A percentile compares a stretch with the other conserved stretches of the same genome.
Evolutionary conservation across 2,329 filamentous ascomycete species (phyloP).

Genomic region (Apiospora koreana): DNA sequence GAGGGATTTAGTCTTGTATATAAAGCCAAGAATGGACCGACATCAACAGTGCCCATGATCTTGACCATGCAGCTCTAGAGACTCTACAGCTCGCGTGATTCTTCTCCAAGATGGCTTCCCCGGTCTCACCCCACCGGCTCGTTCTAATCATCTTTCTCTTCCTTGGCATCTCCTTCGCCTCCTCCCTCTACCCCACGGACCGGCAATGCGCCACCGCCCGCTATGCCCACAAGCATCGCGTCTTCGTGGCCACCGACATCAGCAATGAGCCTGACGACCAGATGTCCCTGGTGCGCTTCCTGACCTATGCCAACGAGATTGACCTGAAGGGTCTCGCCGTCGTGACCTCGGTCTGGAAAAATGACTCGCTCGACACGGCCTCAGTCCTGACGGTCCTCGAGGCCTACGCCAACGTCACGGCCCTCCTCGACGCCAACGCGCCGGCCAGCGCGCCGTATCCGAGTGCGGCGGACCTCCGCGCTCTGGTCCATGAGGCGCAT

Average conservation of each 20-base stretch:
- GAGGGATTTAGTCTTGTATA: not conserved
- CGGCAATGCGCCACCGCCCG: slow-evolving; percentile 10
- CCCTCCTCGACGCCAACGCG: slow-evolving; percentile 44
- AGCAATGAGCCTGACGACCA: slow-evolving; percentile 40
- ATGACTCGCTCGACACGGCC: slow-evolving; percentile 30
- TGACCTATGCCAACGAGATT: slow-evolving; percentile 40
- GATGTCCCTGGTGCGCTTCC: slow-evolving; percentile 35
- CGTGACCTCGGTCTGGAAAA: slow-evolving; percentile 39
- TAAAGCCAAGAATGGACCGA: not conserved
- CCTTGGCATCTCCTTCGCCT: not conserved
- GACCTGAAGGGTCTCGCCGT: slow-evolving; percentile 37
- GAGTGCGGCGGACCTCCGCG: slow-evolving; percentile 28
- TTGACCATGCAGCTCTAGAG: not conserved
- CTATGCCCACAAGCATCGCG: slow-evolving; percentile 23
- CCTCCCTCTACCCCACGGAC: not conserved
- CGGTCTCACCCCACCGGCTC: not conserved
- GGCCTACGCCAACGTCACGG: slow-evolving; percentile 36
- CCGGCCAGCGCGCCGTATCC: slow-evolving; percentile 40
- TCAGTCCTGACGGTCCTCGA: slow-evolving; percentile 37
- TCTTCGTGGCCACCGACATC: slow-evolving; percentile 38
- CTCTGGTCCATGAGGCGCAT: slow-evolving; percentile 33
- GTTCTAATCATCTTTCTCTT: not conserved
- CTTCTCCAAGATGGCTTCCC: not conserved
- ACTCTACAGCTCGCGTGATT: no score
- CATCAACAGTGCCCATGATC: not conserved